Conservation (phyloP, 2,329 filamentous ascomycete species). For the Fusarium begoniae region DNA sequence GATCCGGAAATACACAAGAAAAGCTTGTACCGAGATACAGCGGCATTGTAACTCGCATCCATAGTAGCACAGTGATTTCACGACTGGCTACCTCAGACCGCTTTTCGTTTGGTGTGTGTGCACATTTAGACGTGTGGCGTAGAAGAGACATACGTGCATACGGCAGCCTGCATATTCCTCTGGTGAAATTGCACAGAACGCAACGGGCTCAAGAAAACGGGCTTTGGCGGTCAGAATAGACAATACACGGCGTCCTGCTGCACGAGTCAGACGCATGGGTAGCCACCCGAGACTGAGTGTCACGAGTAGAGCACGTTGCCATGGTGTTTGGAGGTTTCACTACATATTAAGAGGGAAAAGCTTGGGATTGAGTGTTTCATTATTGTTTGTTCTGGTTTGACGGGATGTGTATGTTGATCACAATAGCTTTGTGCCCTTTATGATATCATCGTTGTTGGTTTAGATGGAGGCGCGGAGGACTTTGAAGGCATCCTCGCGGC, state of each 20-base stretch:
- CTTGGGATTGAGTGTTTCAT: neutral
- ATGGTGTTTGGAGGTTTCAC: neutral
- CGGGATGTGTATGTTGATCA: neutral
- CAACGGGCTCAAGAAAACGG: neutral
- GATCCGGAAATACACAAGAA: neutral
- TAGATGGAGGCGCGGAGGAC: constrained; percentile 55
- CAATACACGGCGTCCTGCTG: constrained; percentile 17
- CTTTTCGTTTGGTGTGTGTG: neutral
- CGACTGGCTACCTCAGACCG: neutral
- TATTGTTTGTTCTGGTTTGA: neutral
- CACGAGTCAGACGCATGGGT: constrained; percentile 23
- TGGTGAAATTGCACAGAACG: neutral
- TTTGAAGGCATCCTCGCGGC: constrained; percentile 57
- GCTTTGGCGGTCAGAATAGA: constrained; percentile 18
- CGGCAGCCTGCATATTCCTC: constrained; percentile 17
- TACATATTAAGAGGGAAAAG: neutral
- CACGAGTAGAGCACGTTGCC: constrained; percentile 32
- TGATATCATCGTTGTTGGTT: neutral
- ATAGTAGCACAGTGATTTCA: neutral
- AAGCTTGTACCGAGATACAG: neutral
- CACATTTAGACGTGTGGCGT: constrained; percentile 7
- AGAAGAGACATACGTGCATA: constrained; percentile 13
- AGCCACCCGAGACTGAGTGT: constrained; percentile 37
- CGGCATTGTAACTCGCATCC: neutral
- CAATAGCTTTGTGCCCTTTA: neutral